Evolutionary conservation across 2,329 filamentous ascomycete genomes (phyloP).

Genomic region (Ophiostoma quercus): DNA sequence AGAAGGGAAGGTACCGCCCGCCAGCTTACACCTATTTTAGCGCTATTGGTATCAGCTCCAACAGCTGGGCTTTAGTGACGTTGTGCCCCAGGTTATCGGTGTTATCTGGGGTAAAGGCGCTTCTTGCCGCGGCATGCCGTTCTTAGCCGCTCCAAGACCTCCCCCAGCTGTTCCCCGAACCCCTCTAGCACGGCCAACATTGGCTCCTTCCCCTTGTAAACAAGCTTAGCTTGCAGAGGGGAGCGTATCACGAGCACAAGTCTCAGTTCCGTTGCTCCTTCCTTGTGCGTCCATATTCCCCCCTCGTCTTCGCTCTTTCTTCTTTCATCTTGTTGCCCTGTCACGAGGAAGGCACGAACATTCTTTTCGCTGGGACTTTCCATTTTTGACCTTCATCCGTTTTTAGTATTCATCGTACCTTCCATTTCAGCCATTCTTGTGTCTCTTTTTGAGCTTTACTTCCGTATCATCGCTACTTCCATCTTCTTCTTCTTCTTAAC

Average conservation of each 20-base stretch:
- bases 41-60: neutral
- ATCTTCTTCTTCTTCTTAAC: neutral
- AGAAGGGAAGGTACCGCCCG: constrained; percentile 8
- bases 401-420: neutral
- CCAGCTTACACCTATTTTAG: neutral
- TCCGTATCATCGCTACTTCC: neutral
- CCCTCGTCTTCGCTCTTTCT: constrained; percentile 1
- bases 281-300: neutral
- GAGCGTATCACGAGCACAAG: neutral
- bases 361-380: neutral
- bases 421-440: neutral
- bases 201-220: constrained; percentile 16
- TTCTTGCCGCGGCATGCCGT: constrained; percentile 42
- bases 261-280: neutral
- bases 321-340: neutral
- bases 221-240: constrained; percentile 3
- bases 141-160: constrained; percentile 34
- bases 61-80: constrained; percentile 14
- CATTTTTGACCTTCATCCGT: neutral
- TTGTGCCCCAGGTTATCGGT: constrained; percentile 13
- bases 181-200: neutral
- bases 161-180: constrained; percentile 2
- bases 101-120: constrained; percentile 15
- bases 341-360: neutral
- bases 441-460: neutral